Evolutionary conservation across 140 eudicot species (phyloP), one percentile per base, ranked within the genome.

Genomic region (Ambrosia hybrid): DNA sequence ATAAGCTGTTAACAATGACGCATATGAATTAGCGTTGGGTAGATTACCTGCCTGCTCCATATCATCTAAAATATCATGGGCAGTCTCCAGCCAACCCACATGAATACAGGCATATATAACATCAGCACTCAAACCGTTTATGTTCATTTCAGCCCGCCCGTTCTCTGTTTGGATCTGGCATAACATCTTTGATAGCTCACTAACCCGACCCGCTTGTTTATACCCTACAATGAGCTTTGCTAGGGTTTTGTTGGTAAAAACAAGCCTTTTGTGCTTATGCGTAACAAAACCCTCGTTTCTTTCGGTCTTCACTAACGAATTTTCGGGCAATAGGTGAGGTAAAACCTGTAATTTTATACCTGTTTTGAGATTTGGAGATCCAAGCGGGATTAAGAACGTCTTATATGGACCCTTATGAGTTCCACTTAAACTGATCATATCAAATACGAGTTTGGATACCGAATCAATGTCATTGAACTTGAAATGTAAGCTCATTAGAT

Each of bases 31-130:
- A 16, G 66, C 0, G 6, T 72, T 77, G 3, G 71, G n/a, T 5
- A 73, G n/a, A 30, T 59, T 62, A 43, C 86, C 85, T 67, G 79
- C 83, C 8, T 57, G 72, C 68, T 81, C 86, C 43, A 84, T 68
- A 67, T 94, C 99, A 67, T 94, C 99, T 43, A 94, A 33, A 68
- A 90, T 86, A 82, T 94, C 99, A 78, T 94, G 99, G 9, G 97
- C 92, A 3, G 86, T 92, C 72, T 89, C 93, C 38, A 89, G 64
- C 97, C 96, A 94, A 46, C 99, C 99, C 67, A 88, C 53, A 58
- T 80, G 76, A 55, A 90, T 83, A 78, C 96, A 91, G 17, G 96
- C 90, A 53, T 83, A 84, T 68, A 91, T 63, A 13, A 94, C 96
- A 64, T 83, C 79, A 67, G 59, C 57, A 71, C 75, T 87, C 21